phyloP scores from a whole-genome alignment of 305 asterid genomes.

The Fraxinus dipetala region DNA sequence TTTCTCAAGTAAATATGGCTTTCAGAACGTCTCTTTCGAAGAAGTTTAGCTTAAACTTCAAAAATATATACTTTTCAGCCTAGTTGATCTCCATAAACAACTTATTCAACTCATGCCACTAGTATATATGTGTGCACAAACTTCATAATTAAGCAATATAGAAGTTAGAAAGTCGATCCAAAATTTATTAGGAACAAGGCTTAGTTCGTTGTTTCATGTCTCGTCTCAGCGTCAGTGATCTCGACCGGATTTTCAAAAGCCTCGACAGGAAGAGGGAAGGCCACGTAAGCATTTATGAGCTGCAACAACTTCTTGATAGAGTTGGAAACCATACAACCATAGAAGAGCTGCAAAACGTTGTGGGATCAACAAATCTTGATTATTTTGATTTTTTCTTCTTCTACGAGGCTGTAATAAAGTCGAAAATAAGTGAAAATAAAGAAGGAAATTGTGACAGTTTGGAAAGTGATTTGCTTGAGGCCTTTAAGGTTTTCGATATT shows the following conservation, averaged over 20 bases:
- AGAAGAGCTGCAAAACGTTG: slow-evolving; percentile 43
- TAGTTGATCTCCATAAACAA: background rate
- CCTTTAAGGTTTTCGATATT: slow-evolving; percentile 48
- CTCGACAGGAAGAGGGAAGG: slow-evolving; percentile 46
- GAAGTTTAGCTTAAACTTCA: background rate
- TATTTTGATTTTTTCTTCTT: slow-evolving; percentile 42
- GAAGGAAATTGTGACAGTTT: background rate
- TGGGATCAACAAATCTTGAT: slow-evolving; percentile 38
- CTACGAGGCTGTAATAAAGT: slow-evolving; percentile 40
- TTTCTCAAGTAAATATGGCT: background rate
- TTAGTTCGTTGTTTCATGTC: slow-evolving; percentile 18
- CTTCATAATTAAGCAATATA: background rate
- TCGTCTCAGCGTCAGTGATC: slow-evolving; percentile 38
- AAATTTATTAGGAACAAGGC: background rate
- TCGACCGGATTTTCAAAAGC: slow-evolving; percentile 50
- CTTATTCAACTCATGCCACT: background rate
- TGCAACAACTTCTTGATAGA: slow-evolving; percentile 37
- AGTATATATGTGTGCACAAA: background rate
- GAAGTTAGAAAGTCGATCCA: background rate
- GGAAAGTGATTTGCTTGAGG: slow-evolving; percentile 40
- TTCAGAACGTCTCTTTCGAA: background rate
- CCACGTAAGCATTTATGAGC: slow-evolving; percentile 36
- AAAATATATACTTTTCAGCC: background rate
- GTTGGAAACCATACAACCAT: slow-evolving; percentile 37
- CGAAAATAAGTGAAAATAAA: slow-evolving; percentile 16